Base-by-base conservation (phyloP, 2,329 filamentous ascomycete genomes). In the Aspergillus sergii region DNA sequence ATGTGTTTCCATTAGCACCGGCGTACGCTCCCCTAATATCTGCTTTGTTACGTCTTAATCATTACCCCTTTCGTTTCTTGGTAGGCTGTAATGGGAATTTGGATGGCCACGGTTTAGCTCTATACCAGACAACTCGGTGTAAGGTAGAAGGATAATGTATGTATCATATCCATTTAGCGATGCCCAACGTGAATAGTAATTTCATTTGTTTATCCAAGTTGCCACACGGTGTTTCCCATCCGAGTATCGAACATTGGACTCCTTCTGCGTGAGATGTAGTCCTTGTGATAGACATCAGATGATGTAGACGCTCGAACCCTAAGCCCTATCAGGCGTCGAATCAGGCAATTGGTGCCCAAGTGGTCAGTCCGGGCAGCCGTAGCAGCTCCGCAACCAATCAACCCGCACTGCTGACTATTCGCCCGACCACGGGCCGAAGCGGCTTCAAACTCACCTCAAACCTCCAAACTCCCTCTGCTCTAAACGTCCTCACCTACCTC, bases 371-470 rank as follows among this genome's bases (percentile, higher is more conserved):
- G 12, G 54, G 1, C 51, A 1, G 46, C 67, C 69, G 66, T 61
- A 72, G 23, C 26, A 66, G 66, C 62, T 68, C 57, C 46, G 58
- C 58, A 64, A 55, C 71, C 71, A 73, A 73, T 72, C 69, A 73
- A 46, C 23, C 45, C 43, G 23, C 59, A 45, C 56, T 60, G 67
- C 68, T 73, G 69, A 73, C 68, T 72, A 73, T 59, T 53, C 59
- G 57, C 55, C 57, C 62, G 62, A 68, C 65, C 64, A 69, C 74
- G 73, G 75, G 71, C 75, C 71, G 71, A 74, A 75, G 71, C 75
- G 75, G 75, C 73, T 76, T 77, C 75, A 75, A 77, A 76, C 72
- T 76, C 72, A 75, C 74, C 73, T 75, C 73, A 55, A 71, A 75
- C 70, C 70, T 73, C 71, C 68, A 71, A 74, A 71, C 71, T 72